Base-by-base conservation (phyloP, 495 filamentous ascomycete species). In the Rusavskia elegans region DNA sequence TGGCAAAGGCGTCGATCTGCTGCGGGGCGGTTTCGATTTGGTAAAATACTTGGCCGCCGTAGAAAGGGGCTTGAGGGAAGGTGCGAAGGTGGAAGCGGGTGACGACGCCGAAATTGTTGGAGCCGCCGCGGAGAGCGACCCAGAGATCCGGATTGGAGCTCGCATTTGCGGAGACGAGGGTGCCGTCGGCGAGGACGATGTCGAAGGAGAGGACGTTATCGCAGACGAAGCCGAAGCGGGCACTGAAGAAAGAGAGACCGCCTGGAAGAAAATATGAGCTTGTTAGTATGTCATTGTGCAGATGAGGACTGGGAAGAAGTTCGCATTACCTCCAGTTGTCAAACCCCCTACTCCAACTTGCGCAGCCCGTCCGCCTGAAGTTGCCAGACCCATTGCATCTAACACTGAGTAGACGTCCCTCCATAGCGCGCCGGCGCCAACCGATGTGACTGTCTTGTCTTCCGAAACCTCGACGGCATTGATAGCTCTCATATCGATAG, bases 361-460 rank as follows among this genome's bases (percentile, higher is more conserved):
- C 1, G 62, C 45, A 17, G 70, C 74, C 21, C 77, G 66, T 1
- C 72, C 76, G 14, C 78, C 77, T n/a, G 70, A 58, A 14, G 69
- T 72, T 5, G 68, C 66, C 35, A 74, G 67, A 36, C 66, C 63
- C 2, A 68, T 59, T 13, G 66, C 63, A 27, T 76, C 72, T 1
- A 80, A 68, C 17, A 59, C 57, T 9, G 46, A 35, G 29, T 75
- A 76, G 21, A 80, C 70, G 7, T 71, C 56, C 19, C 68, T 70
- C 70, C 74, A 76, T 23, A 61, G 59, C 32, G 65, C 66, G 10
- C 77, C 77, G 9, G 70, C 61, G 0, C 74, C 76, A 7, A 64
- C 32, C 3, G 32, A 35, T 7, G 13, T 35, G 2, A 35, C 32
- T 2, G 32, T 35, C 10, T 35, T 35, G 32, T 35, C 32, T 35